phyloP scores from a whole-genome alignment of 768 basidiomycete species.

The Astraeus odoratus region DNA sequence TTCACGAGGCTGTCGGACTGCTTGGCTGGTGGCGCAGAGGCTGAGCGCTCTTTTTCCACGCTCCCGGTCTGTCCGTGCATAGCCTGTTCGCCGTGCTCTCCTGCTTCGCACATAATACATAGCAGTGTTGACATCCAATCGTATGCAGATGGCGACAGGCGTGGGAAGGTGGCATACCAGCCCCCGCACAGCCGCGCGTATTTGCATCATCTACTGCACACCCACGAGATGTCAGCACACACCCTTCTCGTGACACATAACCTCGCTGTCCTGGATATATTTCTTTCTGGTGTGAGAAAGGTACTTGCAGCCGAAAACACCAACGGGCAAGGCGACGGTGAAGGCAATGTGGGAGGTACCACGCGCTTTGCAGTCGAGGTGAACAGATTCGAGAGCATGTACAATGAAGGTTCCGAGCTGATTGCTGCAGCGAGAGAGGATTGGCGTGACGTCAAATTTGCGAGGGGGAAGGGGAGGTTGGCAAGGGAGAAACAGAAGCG shows the following conservation, averaged over 20 bases:
- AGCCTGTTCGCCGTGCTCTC: slow-evolving; percentile 46
- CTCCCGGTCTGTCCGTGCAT: slow-evolving; percentile 40
- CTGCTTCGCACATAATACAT: slow-evolving; percentile 35
- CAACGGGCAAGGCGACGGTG: background rate
- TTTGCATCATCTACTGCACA: slow-evolving; percentile 76
- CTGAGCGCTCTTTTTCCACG: background rate
- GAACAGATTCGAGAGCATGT: slow-evolving; percentile 39
- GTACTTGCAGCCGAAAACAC: slow-evolving; percentile 13
- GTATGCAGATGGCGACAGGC: slow-evolving; percentile 1
- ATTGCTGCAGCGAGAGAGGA: slow-evolving; percentile 44
- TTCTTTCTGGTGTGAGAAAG: slow-evolving; percentile 53
- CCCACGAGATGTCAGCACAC: slow-evolving; percentile 89
- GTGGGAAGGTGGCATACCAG: slow-evolving; percentile 10
- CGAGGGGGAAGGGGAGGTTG: slow-evolving; percentile 71
- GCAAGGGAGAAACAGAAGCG: slow-evolving; percentile 51
- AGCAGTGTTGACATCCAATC: slow-evolving; percentile 34
- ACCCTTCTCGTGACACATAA: slow-evolving; percentile 73
- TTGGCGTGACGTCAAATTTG: slow-evolving; percentile 64
- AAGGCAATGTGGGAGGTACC: background rate
- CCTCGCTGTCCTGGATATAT: slow-evolving; percentile 54
- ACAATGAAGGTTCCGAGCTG: slow-evolving; percentile 42
- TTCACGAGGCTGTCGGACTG: slow-evolving; percentile 47
- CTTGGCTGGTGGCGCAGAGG: slow-evolving; percentile 18
- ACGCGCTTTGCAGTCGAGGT: slow-evolving; percentile 39
- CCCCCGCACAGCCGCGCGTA: slow-evolving; percentile 52